Percentiles rank a stretch among this genome's conserved stretches.
phyloP scores from a whole-genome alignment of 495 filamentous ascomycete species.

The Amphirosellinia nigrospora region DNA sequence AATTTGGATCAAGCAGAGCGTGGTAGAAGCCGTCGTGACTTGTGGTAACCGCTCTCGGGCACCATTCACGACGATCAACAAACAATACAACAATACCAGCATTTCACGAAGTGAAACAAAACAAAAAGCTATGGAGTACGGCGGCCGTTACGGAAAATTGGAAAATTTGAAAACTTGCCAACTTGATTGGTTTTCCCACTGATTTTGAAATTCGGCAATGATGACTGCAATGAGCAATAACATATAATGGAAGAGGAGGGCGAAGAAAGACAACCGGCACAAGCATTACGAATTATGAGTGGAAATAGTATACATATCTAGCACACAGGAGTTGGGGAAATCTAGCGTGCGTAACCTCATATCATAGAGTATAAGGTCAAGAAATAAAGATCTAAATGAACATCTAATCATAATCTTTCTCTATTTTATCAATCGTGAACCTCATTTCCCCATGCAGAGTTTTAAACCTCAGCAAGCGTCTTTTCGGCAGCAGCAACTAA shows the following conservation, averaged over 20 bases:
- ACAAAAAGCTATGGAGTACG: not conserved
- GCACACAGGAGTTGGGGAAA: constrained; percentile 2
- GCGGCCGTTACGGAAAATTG: not conserved
- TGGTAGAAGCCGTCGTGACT: constrained; percentile 33
- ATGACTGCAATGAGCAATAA: not conserved
- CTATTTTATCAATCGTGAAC: not conserved
- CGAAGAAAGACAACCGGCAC: not conserved
- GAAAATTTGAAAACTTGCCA: too few relatives aligned
- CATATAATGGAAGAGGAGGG: not conserved
- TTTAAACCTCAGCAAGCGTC: constrained; percentile 44
- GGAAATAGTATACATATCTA: constrained; percentile 13
- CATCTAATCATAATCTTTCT: constrained; percentile 1
- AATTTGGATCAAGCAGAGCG: constrained; percentile 10
- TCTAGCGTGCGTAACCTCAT: not conserved
- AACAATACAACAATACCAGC: not conserved
- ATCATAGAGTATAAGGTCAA: not conserved
- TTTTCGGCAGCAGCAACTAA: constrained; percentile 73
- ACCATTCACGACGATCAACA: not conserved
- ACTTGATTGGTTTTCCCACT: too few relatives aligned
- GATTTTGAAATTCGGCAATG: not conserved
- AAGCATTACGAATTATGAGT: constrained; percentile 6
- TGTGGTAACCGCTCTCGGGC: constrained; percentile 21
- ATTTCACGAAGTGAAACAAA: not conserved
- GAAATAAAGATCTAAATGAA: constrained; percentile 14
- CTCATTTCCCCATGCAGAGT: not conserved